Percentiles rank a stretch among this genome's conserved stretches.
Conservation (phyloP, 2,329 filamentous ascomycete genomes). For the Diaporthe velutina region DNA sequence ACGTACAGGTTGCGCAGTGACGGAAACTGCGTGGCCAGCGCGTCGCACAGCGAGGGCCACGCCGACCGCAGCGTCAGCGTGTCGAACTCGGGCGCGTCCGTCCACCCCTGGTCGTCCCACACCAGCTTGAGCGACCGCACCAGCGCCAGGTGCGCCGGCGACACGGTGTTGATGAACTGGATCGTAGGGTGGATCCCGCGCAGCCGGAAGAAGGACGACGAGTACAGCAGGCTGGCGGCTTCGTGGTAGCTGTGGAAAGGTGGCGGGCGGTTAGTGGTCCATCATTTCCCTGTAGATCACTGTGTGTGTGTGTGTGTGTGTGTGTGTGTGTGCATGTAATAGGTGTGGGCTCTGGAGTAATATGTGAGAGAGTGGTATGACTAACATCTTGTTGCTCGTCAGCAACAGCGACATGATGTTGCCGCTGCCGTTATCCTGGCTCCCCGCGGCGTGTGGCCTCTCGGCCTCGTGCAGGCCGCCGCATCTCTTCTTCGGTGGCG, state of each 20-base stretch:
- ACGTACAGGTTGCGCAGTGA: conserved; percentile 38
- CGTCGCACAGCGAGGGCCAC: conserved; percentile 38
- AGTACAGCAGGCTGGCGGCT: conserved; percentile 36
- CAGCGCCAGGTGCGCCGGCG: conserved; percentile 34
- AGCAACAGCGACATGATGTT: conserved; percentile 38
- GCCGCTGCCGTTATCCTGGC: conserved; percentile 4
- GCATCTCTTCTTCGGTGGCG: conserved; percentile 18
- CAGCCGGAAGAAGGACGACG: conserved; percentile 39
- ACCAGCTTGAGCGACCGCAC: conserved; percentile 40
- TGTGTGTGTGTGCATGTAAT: not conserved
- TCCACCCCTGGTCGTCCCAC: conserved; percentile 40
- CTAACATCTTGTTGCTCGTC: conserved; percentile 37
- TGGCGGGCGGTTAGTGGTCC: conserved; percentile 11
- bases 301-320: not conserved
- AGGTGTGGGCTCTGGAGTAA: not conserved
- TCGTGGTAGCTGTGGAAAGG: conserved; percentile 32
- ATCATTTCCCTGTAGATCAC: not conserved
- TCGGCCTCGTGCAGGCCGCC: conserved; percentile 12
- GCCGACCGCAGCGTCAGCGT: conserved; percentile 35
- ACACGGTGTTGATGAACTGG: conserved; percentile 38
- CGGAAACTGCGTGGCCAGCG: conserved; percentile 32
- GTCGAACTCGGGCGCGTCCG: conserved; percentile 33
- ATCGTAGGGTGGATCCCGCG: conserved; percentile 38
- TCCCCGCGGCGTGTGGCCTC: not conserved
- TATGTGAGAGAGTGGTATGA: not conserved